Evolutionary conservation across 176 grass and related monocot genomes (phyloP), one percentile per base, ranked within the genome.

Genomic region (Pontederia paniculata): DNA sequence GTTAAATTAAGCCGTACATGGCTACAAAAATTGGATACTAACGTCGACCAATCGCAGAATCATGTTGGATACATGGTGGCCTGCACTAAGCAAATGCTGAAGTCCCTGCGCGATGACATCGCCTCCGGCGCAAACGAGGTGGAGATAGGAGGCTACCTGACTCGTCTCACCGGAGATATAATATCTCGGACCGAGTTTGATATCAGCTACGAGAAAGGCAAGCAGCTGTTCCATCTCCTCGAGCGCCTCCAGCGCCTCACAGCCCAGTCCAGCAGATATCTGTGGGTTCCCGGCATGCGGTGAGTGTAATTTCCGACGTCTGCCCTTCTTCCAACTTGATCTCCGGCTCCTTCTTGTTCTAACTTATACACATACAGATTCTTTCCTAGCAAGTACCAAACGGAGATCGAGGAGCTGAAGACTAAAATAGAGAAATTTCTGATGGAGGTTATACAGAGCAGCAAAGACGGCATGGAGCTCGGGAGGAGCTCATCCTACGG

Each of bases 101-200:
- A 52, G 6, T 61, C 52, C 14, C 66, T 97, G 2, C 28, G 55
- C 16, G 74, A 81, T 4, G 77, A 63, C 1, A 60, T 79, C 65
- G 48, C 21, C 21, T 31, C 20, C 7, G 58, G 49, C 21, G 54
- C 42, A 7, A 37, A 74, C 9, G 86, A 84, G 71, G 80, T 88
- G 63, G 91, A 97, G 71, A 88, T 97, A 54, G 83, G 80, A 21
- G 74, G 13, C 25, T 70, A 74, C 83, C 60, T 97, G 68, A 88
- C 91, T 7, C 66, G 79, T 12, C 76, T 97, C 59, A 88, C 91
- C 50, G 86, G 76, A 12, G 91, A 97, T 68, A 88, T 90, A 62
- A 97, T 97, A 65, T 72, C 83, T 21, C 77, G 83, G 21, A 97
- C 91, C 5, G 83, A 97, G 72, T 97, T 97, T 62, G 80, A 83